phyloP scores from a whole-genome alignment of 2,329 filamentous ascomycete genomes.

The Dactylellina sp. region DNA sequence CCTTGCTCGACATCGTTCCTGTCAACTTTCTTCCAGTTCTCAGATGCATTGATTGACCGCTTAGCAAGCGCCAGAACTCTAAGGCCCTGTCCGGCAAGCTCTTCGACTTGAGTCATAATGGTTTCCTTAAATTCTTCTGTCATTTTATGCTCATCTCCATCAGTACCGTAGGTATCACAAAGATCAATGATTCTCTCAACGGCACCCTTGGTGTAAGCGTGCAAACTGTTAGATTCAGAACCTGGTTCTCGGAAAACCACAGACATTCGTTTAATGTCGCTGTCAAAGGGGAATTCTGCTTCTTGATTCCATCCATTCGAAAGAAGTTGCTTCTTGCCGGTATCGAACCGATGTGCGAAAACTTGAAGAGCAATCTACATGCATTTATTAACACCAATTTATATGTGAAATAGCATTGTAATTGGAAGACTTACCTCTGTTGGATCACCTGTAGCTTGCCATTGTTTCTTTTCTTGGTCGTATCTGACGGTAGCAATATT shows the following conservation, averaged over 20 bases:
- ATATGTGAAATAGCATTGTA: not conserved
- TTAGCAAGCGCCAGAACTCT: slow-evolving; percentile 75
- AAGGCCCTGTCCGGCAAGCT: slow-evolving; percentile 74
- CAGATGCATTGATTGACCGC: slow-evolving; percentile 56
- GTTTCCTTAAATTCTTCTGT: slow-evolving; percentile 65
- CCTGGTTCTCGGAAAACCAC: slow-evolving; percentile 38
- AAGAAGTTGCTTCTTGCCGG: slow-evolving; percentile 70
- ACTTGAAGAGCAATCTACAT: slow-evolving; percentile 73
- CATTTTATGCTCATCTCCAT: slow-evolving; percentile 63
- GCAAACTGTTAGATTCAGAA: slow-evolving; percentile 18
- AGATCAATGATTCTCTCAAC: slow-evolving; percentile 76
- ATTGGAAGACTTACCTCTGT: slow-evolving; percentile 67
- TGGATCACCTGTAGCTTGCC: slow-evolving; percentile 73
- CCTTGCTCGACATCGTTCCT: slow-evolving; percentile 75
- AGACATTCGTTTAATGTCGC: slow-evolving; percentile 72
- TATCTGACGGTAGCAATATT: slow-evolving; percentile 74
- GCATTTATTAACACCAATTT: not conserved
- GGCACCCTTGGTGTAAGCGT: slow-evolving; percentile 73
- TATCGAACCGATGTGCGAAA: slow-evolving; percentile 76
- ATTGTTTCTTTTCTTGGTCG: slow-evolving; percentile 64
- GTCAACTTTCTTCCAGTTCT: slow-evolving; percentile 66
- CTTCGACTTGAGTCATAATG: slow-evolving; percentile 76
- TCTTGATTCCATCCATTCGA: slow-evolving; percentile 69
- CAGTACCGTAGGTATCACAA: slow-evolving; percentile 69
- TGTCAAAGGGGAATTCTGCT: slow-evolving; percentile 79